Percentiles rank a stretch among this genome's conserved stretches.
Evolutionary conservation across 345 rosid genomes (phyloP).

Genomic region (Pistacia integerrima): DNA sequence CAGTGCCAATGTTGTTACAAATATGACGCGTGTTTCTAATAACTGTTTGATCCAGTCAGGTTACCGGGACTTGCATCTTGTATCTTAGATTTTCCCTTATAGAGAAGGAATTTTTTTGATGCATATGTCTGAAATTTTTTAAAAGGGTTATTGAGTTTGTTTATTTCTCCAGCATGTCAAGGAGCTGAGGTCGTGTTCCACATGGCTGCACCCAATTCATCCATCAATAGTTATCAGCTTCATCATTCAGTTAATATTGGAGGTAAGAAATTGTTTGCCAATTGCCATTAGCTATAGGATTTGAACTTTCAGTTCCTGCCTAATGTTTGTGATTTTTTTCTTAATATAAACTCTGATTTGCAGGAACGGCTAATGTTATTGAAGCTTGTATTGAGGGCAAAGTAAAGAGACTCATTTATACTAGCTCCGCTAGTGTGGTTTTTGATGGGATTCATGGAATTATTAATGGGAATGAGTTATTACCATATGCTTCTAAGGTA

Average conservation of each 20-base stretch:
- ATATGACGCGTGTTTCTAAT: no score
- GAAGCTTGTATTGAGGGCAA: constrained; percentile 76
- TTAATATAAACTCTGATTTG: constrained; percentile 13
- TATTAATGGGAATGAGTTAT: constrained; percentile 64
- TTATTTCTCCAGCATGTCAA: constrained; percentile 47
- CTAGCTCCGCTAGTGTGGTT: constrained; percentile 95
- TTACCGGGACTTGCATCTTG: no score
- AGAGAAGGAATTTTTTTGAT: background rate
- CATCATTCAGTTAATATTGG: constrained; percentile 88
- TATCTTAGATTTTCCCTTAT: background rate
- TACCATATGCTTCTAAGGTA: constrained; percentile 76
- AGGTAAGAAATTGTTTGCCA: constrained; percentile 40
- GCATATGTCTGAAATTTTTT: background rate
- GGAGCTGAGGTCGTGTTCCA: constrained; percentile 91
- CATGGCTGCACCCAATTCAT: constrained; percentile 98
- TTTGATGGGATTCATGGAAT: constrained; percentile 76
- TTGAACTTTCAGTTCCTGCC: background rate
- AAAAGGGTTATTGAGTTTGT: background rate
- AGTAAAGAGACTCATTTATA: constrained; percentile 85
- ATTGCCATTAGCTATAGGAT: background rate
- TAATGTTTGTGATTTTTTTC: constrained; percentile 1
- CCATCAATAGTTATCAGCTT: constrained; percentile 71
- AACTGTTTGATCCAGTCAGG: no score
- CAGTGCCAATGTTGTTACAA: no score
- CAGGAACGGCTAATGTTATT: constrained; percentile 81